These are phyloP conservation scores for Phytopythium oedochilum DNA, from an alignment of 352 stramenopile genomes.

Conservation along the genomic window DNA sequence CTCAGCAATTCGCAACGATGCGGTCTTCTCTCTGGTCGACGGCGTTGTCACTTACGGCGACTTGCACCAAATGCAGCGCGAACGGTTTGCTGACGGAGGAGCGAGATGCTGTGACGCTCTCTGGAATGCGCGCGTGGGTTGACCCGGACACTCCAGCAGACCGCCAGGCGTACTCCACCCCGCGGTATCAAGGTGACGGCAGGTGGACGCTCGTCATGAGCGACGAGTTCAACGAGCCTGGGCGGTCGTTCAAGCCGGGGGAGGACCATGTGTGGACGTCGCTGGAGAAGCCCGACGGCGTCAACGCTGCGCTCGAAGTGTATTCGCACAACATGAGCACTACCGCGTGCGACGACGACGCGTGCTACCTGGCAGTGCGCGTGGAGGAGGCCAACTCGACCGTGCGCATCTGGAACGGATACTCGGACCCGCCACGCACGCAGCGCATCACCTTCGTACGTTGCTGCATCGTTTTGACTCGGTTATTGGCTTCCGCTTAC, in stretches of 20 bases:
- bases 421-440: constrained; percentile 21
- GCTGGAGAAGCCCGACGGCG: constrained; percentile 91
- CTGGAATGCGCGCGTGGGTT: constrained; percentile 41
- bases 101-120: constrained; percentile 17
- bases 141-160: constrained; percentile 35
- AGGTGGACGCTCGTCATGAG: constrained; percentile 89
- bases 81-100: no score
- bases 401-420: constrained; percentile 42
- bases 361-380: constrained; percentile 37
- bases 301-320: constrained; percentile 88
- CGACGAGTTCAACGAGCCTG: constrained; percentile 91
- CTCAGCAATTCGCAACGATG: background rate
- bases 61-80: no score
- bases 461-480: background rate
- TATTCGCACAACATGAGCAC: constrained; percentile 84
- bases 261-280: constrained; percentile 90
- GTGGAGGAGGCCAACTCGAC: constrained; percentile 23
- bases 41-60: no score
- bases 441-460: constrained; percentile 38
- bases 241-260: constrained; percentile 82
- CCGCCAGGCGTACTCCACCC: constrained; percentile 20
- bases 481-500: background rate
- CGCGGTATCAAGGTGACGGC: constrained; percentile 36
- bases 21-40: background rate
- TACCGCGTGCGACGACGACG: constrained; percentile 25